Base-by-base conservation (phyloP, 371 early-diverging fungal species). In the Mucor circinelloides region DNA sequence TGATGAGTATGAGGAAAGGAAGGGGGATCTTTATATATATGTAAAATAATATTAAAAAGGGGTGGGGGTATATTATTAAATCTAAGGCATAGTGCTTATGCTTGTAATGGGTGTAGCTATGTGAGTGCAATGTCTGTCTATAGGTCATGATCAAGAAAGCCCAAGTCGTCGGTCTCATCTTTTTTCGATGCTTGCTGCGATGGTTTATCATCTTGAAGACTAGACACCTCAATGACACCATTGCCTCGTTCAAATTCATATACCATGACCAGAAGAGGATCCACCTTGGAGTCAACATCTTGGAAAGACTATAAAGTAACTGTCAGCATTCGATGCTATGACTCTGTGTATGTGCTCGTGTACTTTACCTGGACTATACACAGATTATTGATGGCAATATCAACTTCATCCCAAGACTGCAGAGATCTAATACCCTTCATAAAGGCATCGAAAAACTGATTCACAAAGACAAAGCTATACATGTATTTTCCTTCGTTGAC, bases 361-460 rank as follows among this genome's bases (percentile, higher is more conserved):
- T n/a, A n/a, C n/a, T n/a, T 54, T 76, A 78, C 83, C 71, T 87
- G 88, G 23, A 86, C 77, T 55, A 87, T 68, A 40, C 85, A 85
- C 30, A 87, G 65, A 34, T 86, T 86, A 30, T 71, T 72, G 42
- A 87, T 73, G 21, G 86, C 86, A 38, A 79, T 73, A 56, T 86
- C 86, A 0, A 87, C 77, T 59, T 87, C 84, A 10, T 81, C 81
- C 76, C 76, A 78, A 0, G 79, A 81, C 30, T 79, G 78, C 13
- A 87, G 63, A 0, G 74, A 75, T 44, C 79, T 72, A n/a, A 87
- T 78, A 7, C 86, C 84, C 38, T 82, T 74, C 74, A 87, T 70
- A 65, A 83, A 83, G 44, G 89, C 81, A 72, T 85, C 73, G 72
- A 86, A 77, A 85, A 91, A 80, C 64, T 93, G 80, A 67, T 89